Evolutionary conservation across 768 basidiomycete species (phyloP), one percentile per base, ranked within the genome.

Genomic region (Phaeotremella skinneri): DNA sequence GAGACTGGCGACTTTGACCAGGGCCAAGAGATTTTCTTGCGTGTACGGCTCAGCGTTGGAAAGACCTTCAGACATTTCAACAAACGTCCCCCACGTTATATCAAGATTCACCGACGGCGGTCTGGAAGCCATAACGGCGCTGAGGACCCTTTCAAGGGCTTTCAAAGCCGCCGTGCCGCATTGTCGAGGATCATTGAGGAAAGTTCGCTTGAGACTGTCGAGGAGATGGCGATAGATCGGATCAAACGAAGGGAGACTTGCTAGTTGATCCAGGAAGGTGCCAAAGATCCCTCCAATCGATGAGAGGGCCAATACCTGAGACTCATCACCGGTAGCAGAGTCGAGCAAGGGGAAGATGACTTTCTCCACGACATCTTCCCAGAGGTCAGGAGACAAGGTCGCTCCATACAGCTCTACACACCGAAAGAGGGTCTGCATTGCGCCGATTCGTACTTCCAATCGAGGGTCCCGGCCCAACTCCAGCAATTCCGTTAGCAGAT

Each of bases 381-480:
- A 99, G 0, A 88, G 89, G 4, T 85, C 85, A 37, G 82, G 72
- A 68, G 86, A 88, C 50, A 99, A 80, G 0, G 87, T 90, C 6
- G 86, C 85, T 1, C 94, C 94, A 71, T 99, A 97, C 9, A 97
- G 81, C 76, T 94, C 91, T 79, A 97, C 84, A 1, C 91, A 90
- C 49, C 93, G 83, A 79, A 96, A 98, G 53, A 99, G 75, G 1
- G 93, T 97, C 76, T 96, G 92, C 45, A 97, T 93, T 9, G 94
- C 92, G 0, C 91, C 91, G 63, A 89, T 88, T 17, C 93, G 84
- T 0, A 94, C 91, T 72, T 99, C 93, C 20, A 87, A 85, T 30
- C 94, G 83, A 0, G 82, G 70, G 69, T 97, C 94, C 2, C 85
- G 83, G 62, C 90, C 91, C 1, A 97, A 80, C 0, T 86, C 85